Base-by-base conservation (phyloP, 352 stramenopile species). In the Thalassiosira hispida region DNA sequence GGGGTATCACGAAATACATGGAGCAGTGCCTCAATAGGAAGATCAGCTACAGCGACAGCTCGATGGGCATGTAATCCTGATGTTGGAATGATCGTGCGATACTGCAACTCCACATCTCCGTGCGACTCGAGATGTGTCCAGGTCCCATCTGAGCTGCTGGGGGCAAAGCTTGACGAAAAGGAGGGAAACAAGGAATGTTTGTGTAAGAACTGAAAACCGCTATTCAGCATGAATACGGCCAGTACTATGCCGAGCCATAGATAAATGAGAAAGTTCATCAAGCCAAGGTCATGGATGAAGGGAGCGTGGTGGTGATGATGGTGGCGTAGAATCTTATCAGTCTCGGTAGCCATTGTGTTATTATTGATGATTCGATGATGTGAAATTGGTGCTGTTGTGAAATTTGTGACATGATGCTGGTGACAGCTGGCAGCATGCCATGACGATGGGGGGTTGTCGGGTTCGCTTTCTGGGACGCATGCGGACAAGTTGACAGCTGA, bases 1-100 rank as follows among this genome's bases (percentile, higher is more conserved):
- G 71, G 71, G 23, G 71, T 79, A 23, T 79, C 71, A 14, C 71
- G 60, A 55, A 79, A 74, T 42, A 73, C 62, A 67, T 79, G 60
- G 20, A 79, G 35, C 33, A 79, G 53, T 6, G 53, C 22, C 35
- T 73, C 60, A 8, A 79, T 66, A 22, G 71, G 71, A 63, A 79
- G 33, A 57, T 79, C 62, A 14, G 49, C 71, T n/a, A 62, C 49
- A 0, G 55, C 53, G n/a, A 79, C 71, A 33, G 71, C 71, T 35
- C 71, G 60, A 56, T 79, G 61, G 18, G 71, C 71, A 62, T 74
- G 65, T 42, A 79, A 29, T 0, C 69, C 57, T 25, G 29, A 29
- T 22, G 62, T 66, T 25, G 61, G n/a, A 25, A 44, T 18, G 7
- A 63, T 67, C 2, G 71, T 57, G 11, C 61, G 49, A 23, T 62